Evolutionary conservation across 371 early-diverging fungal species (phyloP), one percentile per base, ranked within the genome.

Genomic region (Rhizomucor pusillus): DNA sequence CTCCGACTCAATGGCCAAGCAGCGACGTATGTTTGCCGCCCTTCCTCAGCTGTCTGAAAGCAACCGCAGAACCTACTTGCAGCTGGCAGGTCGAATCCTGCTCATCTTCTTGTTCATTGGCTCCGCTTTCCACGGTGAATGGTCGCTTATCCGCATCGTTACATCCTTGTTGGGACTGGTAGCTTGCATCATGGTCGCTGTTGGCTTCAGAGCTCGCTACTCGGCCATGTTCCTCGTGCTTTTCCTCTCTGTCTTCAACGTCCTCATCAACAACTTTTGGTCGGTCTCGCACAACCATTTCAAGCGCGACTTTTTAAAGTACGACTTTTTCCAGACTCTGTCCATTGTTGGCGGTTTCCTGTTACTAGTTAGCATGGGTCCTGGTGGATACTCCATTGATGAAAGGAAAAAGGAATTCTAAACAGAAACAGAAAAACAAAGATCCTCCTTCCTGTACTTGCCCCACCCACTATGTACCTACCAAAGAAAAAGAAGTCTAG

Each of bases 281-380:
- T 82, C 91, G 7, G 77, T 94, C 50, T 90, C 92, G 63, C 87
- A 87, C 49, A 80, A 80, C 54, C 80, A 84, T 46, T 81, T 85
- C 34, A 87, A 88, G 64, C 82, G 90, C 53, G 98, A 97, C 59
- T 97, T 95, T 68, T 83, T 93, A 62, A 92, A 95, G 78, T 97
- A 97, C 69, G 98, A 97, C 75, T 97, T 97, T 65, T 97, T 97
- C 90, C 97, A 97, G 72, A 97, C 91, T 2, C 78, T 97, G 47
- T 93, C 93, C 14, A 93, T 94, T 70, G 85, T 96, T 72, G 97
- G 98, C 50, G 97, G 98, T 16, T 91, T 97, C 70, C 72, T 97
- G 51, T 72, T 97, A 50, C 82, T 97, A 35, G 89, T 89, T 65
- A 93, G 88, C 67, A 84, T 92, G 52, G 98, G 97, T 24, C 95